Evolutionary conservation across 2,329 filamentous ascomycete genomes (phyloP).

Genomic region (Clarireedia monteithiana): DNA sequence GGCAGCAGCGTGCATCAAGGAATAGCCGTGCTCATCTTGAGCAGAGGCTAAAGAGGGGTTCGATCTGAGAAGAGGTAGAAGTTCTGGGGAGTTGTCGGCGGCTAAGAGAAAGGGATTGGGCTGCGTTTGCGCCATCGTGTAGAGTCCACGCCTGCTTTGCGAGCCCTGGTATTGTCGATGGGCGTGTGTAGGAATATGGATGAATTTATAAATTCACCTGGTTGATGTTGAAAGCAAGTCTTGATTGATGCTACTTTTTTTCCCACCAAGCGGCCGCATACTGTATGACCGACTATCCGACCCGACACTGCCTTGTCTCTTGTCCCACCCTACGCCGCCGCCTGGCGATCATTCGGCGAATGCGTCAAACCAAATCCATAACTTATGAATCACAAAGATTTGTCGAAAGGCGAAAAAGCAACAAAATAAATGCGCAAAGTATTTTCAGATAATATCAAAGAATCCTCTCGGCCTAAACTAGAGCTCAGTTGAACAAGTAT

Average conservation of each 20-base stretch:
- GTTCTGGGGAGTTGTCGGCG: conserved; percentile 67
- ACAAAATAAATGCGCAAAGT: too few relatives aligned
- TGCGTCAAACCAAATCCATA: too few relatives aligned
- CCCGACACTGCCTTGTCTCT: background rate
- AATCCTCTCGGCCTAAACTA: too few relatives aligned
- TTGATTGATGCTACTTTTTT: background rate
- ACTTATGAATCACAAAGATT: too few relatives aligned
- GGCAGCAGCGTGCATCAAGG: conserved; percentile 82
- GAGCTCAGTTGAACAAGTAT: too few relatives aligned
- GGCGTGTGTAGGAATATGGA: too few relatives aligned
- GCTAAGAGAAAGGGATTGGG: conserved; percentile 68
- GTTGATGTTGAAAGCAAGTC: too few relatives aligned
- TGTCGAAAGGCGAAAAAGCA: too few relatives aligned
- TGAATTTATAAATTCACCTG: too few relatives aligned
- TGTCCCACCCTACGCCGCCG: background rate
- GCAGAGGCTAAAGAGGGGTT: conserved; percentile 68
- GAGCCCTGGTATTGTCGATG: too few relatives aligned
- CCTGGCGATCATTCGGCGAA: too few relatives aligned
- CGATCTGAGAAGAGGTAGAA: conserved; percentile 66
- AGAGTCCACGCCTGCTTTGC: background rate
- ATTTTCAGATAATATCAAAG: too few relatives aligned
- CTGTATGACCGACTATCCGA: background rate
- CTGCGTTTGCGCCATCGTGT: conserved; percentile 13
- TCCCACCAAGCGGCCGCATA: background rate
- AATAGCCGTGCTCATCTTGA: conserved; percentile 91